A percentile compares a stretch with the other conserved stretches of the same genome.
These are phyloP conservation scores for Vitis labrusca DNA, from an alignment of 164 flowering plant genomes.

Conservation along the genomic window DNA sequence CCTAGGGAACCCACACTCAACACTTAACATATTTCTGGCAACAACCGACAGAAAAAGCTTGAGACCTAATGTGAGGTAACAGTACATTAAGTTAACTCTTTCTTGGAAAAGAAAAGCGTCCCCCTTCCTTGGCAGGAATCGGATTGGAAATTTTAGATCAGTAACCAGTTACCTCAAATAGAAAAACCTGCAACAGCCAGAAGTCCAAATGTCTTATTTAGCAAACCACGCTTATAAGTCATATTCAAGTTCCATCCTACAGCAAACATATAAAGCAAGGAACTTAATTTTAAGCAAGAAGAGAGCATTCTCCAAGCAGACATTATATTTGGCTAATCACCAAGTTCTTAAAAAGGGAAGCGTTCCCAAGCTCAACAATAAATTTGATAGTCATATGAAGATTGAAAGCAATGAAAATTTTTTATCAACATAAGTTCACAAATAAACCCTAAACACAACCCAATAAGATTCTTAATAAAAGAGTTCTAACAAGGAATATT, in stretches of 20 bases:
- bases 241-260: constrained; percentile 54
- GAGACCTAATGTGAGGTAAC: neutral
- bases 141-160: constrained; percentile 38
- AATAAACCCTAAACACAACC: neutral
- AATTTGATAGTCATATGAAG: neutral
- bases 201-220: constrained; percentile 52
- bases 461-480: neutral
- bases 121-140: constrained; percentile 23
- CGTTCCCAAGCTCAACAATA: neutral
- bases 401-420: neutral
- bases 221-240: constrained; percentile 49
- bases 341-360: too few relatives aligned
- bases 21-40: neutral
- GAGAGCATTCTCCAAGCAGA: too few relatives aligned
- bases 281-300: constrained; percentile 16
- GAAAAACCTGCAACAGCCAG: constrained; percentile 59
- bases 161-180: constrained; percentile 72
- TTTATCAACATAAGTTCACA: neutral
- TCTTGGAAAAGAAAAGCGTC: neutral
- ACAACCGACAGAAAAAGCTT: neutral
- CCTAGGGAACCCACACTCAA: neutral
- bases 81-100: neutral
- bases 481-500: neutral
- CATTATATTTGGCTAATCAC: too few relatives aligned
- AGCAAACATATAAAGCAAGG: constrained; percentile 43